Evolutionary conservation across 2,329 filamentous ascomycete species (phyloP).

Genomic region (Aspergillus candidus): DNA sequence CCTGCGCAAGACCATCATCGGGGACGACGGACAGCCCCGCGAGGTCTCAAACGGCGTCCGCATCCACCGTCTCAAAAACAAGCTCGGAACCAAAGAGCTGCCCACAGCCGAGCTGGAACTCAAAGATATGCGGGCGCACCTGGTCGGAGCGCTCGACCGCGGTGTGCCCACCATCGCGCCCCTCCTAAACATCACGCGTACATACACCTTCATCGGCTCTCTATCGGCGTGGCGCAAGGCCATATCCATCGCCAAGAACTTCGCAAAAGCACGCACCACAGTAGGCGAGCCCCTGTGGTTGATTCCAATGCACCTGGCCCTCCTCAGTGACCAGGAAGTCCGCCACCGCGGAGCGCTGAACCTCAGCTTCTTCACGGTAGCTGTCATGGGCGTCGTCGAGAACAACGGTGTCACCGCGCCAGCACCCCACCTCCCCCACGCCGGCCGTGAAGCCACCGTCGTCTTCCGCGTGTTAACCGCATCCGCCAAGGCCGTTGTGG

Average conservation of each 20-base stretch:
- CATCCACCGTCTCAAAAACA: conserved; percentile 66
- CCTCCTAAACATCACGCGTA: conserved; percentile 59
- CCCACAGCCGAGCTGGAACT: conserved; percentile 69
- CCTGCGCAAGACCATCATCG: conserved; percentile 41
- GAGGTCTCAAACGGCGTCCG: conserved; percentile 57
- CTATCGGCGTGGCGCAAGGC: conserved; percentile 35
- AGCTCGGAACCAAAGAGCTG: conserved; percentile 62
- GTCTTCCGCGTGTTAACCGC: conserved; percentile 28
- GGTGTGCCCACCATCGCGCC: conserved; percentile 64
- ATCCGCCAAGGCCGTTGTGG: conserved; percentile 30
- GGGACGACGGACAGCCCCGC: conserved; percentile 7
- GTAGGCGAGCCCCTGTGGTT: conserved; percentile 33
- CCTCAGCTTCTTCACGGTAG: conserved; percentile 28
- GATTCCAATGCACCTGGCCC: conserved; percentile 37
- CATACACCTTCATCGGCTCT: conserved; percentile 37
- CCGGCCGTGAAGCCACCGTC: conserved; percentile 19
- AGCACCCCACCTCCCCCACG: conserved; percentile 40
- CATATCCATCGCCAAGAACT: conserved; percentile 37
- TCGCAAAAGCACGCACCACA: conserved; percentile 35
- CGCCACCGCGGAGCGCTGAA: conserved; percentile 35
- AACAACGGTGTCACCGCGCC: conserved; percentile 42
- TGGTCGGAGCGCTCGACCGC: conserved; percentile 60
- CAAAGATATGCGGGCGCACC: conserved; percentile 56
- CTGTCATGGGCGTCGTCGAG: conserved; percentile 44
- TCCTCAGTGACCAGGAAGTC: conserved; percentile 34